Evolutionary conservation across 139 green algal species (phyloP).

Genomic region (Coelastrella sp.): DNA sequence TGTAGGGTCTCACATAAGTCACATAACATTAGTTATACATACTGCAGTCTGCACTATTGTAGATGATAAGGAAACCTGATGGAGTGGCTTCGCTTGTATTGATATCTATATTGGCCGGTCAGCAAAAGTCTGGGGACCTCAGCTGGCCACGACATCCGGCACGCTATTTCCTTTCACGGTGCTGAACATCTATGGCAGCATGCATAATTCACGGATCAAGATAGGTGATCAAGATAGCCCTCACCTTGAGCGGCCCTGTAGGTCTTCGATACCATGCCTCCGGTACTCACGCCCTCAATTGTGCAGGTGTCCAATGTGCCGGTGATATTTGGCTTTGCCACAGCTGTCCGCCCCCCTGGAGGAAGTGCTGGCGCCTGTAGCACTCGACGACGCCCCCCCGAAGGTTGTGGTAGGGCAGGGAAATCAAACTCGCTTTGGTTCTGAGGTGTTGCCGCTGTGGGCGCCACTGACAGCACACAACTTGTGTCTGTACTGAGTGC

Average conservation of each 20-base stretch:
- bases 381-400: background rate
- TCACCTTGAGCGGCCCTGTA: background rate
- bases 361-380: background rate
- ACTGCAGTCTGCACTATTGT: too few species aligned
- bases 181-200: too few species aligned
- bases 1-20: too few species aligned
- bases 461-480: background rate
- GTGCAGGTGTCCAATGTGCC: conserved; percentile 17
- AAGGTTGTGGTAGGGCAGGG: background rate
- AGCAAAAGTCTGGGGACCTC: too few species aligned
- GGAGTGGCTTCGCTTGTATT: too few species aligned
- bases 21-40: too few species aligned
- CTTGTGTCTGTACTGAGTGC: background rate
- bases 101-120: too few species aligned
- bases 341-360: background rate
- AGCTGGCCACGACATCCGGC: too few species aligned
- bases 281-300: conserved; percentile 10
- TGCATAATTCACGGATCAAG: background rate
- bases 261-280: background rate
- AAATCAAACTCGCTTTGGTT: too few species aligned
- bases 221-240: background rate
- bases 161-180: too few species aligned
- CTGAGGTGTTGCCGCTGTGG: background rate
- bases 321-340: background rate
- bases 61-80: too few species aligned